Percentiles rank a stretch among this genome's conserved stretches.
Conservation (phyloP, 2,329 filamentous ascomycete genomes). For the Zymoseptoria ardabiliae region DNA sequence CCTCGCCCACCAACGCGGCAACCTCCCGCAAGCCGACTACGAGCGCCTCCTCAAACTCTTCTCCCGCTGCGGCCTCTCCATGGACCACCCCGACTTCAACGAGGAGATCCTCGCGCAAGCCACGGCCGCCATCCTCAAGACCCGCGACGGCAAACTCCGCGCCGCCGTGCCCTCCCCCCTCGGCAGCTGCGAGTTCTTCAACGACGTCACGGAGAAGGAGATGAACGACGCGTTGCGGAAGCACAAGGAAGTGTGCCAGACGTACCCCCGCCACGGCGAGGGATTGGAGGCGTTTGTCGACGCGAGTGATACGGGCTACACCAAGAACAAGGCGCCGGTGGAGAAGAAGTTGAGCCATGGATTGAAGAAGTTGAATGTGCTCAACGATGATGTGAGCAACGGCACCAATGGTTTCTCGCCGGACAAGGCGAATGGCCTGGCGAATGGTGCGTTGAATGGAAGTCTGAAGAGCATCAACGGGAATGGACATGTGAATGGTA, state of each 20-base stretch:
- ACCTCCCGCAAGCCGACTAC: constrained; percentile 55
- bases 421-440: constrained; percentile 8
- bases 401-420: constrained; percentile 8
- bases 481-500: constrained; percentile 26
- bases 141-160: constrained; percentile 59
- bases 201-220: constrained; percentile 57
- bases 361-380: constrained; percentile 27
- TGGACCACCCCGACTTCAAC: constrained; percentile 63
- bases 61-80: constrained; percentile 61
- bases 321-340: constrained; percentile 38
- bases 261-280: constrained; percentile 56
- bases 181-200: constrained; percentile 60
- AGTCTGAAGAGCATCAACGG: constrained; percentile 15
- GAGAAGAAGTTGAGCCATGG: constrained; percentile 25
- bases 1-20: constrained; percentile 54
- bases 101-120: constrained; percentile 58
- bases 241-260: constrained; percentile 58
- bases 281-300: constrained; percentile 65
- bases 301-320: constrained; percentile 58
- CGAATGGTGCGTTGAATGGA: constrained; percentile 14
- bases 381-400: constrained; percentile 29
- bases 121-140: constrained; percentile 63
- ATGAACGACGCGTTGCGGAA: constrained; percentile 52
- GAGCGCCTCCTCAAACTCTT: constrained; percentile 58
- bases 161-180: constrained; percentile 63